Base-by-base conservation (phyloP, 2,329 filamentous ascomycete genomes). In the Dactylonectria macrodidyma region DNA sequence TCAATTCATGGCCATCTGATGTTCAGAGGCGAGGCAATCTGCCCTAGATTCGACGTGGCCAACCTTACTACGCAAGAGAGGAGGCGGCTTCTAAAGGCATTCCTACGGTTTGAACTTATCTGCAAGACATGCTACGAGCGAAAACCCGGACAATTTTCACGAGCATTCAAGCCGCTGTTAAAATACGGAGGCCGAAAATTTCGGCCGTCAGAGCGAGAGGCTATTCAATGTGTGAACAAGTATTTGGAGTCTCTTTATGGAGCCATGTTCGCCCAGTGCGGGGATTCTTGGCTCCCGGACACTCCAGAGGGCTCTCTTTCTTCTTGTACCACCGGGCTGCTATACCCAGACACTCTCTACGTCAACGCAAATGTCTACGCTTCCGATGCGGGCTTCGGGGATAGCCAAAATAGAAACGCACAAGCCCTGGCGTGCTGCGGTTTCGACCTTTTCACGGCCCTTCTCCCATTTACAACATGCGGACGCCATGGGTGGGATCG, bases 211-310 rank as follows among this genome's bases (percentile, higher is more conserved):
- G 52, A 48, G 33, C 9, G 14, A n/a, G 44, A 38, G 48, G 66
- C n/a, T 1, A 41, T 73, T 8, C 1, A 2, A 0, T 73, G 71
- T 62, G 68, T 73, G 19, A 19, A 60, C 3, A 7, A 3, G 2
- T 73, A 73, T 26, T 1, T 68, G 2, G 3, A 24, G 30, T 68
- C 68, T 52, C 33, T 73, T 9, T 68, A 71, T 36, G 62, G 61
- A 16, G 66, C 71, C 1, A 63, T 73, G 3, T 63, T 68, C 2
- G 62, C 51, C 0, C 66, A 70, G 10, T 73, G 68, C 34, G 38
- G 58, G 6, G 0, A 50, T 44, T 26, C 36, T 7, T 55, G 48
- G 41, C 58, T 72, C 2, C 22, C 55, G 41, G 11, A 60, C 2
- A n/a, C 33, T 33, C 11, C 11, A 2, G 11, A 24, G 12, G 2